Percentiles rank a stretch among this genome's conserved stretches.
Conservation (phyloP, 371 early-diverging fungal species). For the Phascolomyces articulosus region DNA sequence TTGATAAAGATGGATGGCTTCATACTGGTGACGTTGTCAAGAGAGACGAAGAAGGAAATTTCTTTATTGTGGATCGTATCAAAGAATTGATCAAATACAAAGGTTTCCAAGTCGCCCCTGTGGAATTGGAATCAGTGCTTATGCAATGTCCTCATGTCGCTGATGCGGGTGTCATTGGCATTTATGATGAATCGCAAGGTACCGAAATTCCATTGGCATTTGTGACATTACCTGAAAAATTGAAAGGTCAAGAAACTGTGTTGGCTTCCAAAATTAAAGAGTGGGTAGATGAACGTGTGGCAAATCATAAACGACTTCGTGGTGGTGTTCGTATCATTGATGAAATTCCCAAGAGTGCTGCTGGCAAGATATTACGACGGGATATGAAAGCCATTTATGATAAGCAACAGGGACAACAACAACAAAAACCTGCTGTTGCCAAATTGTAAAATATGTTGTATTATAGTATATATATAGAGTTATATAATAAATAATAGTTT, state of each 20-base stretch:
- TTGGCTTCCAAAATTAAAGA: conserved; percentile 49
- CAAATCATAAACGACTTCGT: conserved; percentile 72
- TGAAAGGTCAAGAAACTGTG: conserved; percentile 16
- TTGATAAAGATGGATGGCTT: conserved; percentile 74
- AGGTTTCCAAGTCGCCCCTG: conserved; percentile 57
- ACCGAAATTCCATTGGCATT: conserved; percentile 84
- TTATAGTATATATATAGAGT: too few species aligned
- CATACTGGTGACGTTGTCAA: conserved; percentile 85
- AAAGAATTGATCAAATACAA: conserved; percentile 84
- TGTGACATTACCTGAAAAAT: conserved; percentile 51
- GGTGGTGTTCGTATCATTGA: conserved; percentile 75
- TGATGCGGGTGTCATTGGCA: conserved; percentile 78
- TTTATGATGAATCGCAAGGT: conserved; percentile 49
- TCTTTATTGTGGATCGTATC: conserved; percentile 70
- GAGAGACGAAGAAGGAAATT: conserved; percentile 57
- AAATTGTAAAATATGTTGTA: background rate
- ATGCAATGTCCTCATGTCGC: conserved; percentile 64
- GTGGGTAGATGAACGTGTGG: conserved; percentile 66
- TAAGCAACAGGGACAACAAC: too few species aligned
- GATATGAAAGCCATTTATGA: conserved; percentile 15
- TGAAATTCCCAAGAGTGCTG: conserved; percentile 73
- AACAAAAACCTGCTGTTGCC: conserved; percentile 19
- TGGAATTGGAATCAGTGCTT: conserved; percentile 81
- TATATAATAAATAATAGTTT: background rate
- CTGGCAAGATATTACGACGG: conserved; percentile 79